A percentile compares a stretch with the other conserved stretches of the same genome.
These are phyloP conservation scores for Aristolochia fimbriata DNA, from an alignment of 164 flowering plant genomes.

Conservation along the genomic window DNA sequence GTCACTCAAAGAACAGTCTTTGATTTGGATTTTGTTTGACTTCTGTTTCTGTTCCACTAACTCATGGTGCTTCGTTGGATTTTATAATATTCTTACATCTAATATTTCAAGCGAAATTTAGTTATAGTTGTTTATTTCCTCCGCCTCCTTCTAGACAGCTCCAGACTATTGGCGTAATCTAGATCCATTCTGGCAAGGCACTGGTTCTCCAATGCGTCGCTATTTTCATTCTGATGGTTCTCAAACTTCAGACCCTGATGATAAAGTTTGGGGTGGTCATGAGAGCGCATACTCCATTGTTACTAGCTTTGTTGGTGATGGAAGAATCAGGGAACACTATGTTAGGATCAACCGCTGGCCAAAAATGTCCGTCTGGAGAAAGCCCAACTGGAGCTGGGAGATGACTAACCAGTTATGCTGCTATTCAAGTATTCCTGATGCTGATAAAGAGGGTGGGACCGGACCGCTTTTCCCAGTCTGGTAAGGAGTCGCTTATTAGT, in stretches of 20 bases:
- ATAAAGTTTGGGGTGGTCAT: constrained; percentile 82
- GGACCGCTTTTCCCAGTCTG: constrained; percentile 37
- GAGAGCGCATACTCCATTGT: constrained; percentile 53
- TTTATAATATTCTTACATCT: too few species aligned
- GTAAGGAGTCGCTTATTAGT: constrained; percentile 6
- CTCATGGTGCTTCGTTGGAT: too few species aligned
- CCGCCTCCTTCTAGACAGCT: constrained; percentile 34
- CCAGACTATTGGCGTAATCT: constrained; percentile 73
- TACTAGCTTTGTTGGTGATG: constrained; percentile 48
- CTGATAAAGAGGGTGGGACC: constrained; percentile 53
- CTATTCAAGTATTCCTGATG: constrained; percentile 61
- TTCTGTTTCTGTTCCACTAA: too few species aligned
- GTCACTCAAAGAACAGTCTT: too few species aligned
- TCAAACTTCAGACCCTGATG: constrained; percentile 56
- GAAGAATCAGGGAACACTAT: constrained; percentile 60
- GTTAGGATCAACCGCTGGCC: constrained; percentile 86
- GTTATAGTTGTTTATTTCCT: too few species aligned
- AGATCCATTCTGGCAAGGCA: constrained; percentile 75
- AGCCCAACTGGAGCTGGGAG: constrained; percentile 78
- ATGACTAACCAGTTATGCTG: constrained; percentile 46
- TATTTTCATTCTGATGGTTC: constrained; percentile 76
- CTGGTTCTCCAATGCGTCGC: constrained; percentile 53
- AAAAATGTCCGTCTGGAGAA: constrained; percentile 38
- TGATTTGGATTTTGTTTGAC: too few species aligned
- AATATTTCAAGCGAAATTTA: too few species aligned